Evolutionary conservation across 768 basidiomycete genomes (phyloP), one percentile per base, ranked within the genome.

Genomic region (Amyloporia xantha): DNA sequence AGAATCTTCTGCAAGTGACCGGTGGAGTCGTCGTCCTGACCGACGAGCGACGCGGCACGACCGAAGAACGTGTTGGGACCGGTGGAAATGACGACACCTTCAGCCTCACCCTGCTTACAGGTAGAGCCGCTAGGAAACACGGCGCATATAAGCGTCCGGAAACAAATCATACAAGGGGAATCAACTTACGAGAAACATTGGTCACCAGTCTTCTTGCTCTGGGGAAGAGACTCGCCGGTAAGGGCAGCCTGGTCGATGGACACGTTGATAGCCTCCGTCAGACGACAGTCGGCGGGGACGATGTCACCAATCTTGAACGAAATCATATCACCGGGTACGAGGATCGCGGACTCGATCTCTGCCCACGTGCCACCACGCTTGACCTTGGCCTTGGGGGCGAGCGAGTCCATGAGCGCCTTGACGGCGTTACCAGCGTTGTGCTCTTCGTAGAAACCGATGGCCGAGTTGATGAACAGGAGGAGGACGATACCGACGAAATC

Each of bases 241-340:
- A 98, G 81, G 48, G 94, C 94, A 54, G 94, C 94, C 74, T 97
- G 94, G 67, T 98, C 94, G 63, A 97, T 97, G 28, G 91, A 94
- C 30, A 98, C 89, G 70, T 97, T 96, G 79, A 97, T 82, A 47
- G 94, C 83, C 65, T 98, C 95, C 4, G 84, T 87, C 51, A 98
- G 85, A 77, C 94, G 91, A 71, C 94, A 96, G 64, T 97, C 95
- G 52, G 92, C 94, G 45, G 94, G 92, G 50, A 97, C 95, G 55
- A 98, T 89, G 62, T 97, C 94, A 73, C 95, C 94, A 68, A 97
- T 97, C 73, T 98, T 98, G 91, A 97, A 98, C 3, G 92, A 75
- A 51, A 98, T 72, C 78, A 96, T 87, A 62, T 98, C 94, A 64
- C 94, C 95, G 42, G 94, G 94, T 28, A 96, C 92, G 46, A 98